These are phyloP conservation scores for Teunomyces tritomae DNA, from an alignment of 805 yeast genomes.

Conservation along the genomic window DNA sequence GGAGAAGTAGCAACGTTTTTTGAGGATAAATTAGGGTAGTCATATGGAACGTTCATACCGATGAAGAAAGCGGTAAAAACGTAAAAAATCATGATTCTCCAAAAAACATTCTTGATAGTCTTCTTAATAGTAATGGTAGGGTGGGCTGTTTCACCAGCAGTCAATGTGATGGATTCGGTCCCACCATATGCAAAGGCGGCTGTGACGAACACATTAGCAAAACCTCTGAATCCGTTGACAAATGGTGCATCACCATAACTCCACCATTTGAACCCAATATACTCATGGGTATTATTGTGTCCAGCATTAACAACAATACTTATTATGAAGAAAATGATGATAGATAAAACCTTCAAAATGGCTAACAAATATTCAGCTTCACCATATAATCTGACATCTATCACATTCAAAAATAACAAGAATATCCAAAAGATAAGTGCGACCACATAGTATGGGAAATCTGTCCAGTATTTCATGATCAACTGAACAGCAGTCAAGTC, in stretches of 20 bases:
- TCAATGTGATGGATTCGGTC: conserved; percentile 37
- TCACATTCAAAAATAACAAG: conserved; percentile 40
- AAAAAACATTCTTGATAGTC: conserved; percentile 30
- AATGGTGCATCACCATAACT: conserved; percentile 50
- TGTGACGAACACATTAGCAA: conserved; percentile 48
- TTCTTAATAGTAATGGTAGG: conserved; percentile 31
- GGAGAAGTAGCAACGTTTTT: conserved; percentile 35
- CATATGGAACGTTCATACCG: conserved; percentile 42
- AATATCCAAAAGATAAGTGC: conserved; percentile 55
- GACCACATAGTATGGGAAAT: conserved; percentile 49
- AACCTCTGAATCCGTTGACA: conserved; percentile 51
- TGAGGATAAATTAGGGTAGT: conserved; percentile 31
- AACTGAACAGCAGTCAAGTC: conserved; percentile 48
- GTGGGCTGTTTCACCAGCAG: conserved; percentile 33
- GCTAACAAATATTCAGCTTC: conserved; percentile 42
- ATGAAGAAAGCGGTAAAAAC: conserved; percentile 39
- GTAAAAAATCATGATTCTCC: conserved; percentile 34
- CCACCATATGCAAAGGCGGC: conserved; percentile 56
- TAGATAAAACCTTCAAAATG: conserved; percentile 46
- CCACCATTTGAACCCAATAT: conserved; percentile 45
- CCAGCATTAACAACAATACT: conserved; percentile 59
- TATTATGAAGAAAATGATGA: conserved; percentile 53
- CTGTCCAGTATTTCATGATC: conserved; percentile 47
- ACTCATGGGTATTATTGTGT: conserved; percentile 45
- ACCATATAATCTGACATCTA: conserved; percentile 40